Conservation (phyloP, 2,329 filamentous ascomycete species). For the Juglanconis juglandina region DNA sequence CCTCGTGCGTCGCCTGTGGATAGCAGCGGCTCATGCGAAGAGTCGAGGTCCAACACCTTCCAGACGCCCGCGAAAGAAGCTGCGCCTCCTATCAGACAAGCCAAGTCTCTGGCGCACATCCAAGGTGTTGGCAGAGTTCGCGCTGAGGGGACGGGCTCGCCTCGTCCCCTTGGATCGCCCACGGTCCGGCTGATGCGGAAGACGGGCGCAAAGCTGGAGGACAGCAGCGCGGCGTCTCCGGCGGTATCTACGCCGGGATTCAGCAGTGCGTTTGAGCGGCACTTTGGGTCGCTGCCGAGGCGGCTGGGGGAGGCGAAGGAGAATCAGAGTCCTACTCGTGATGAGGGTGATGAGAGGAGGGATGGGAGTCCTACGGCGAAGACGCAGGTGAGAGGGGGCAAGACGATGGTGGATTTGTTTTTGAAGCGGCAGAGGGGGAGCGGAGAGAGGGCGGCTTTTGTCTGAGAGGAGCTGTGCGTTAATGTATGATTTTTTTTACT, state of each 20-base stretch:
- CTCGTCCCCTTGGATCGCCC: conserved; percentile 1
- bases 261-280: conserved; percentile 12
- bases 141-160: conserved; percentile 11
- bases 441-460: conserved; percentile 9
- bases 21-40: background rate
- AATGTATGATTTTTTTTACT: background rate
- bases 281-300: conserved; percentile 8
- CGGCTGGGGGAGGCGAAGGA: conserved; percentile 8
- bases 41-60: background rate
- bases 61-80: conserved; percentile 5
- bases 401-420: conserved; percentile 18
- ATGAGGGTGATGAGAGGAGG: background rate
- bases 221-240: background rate
- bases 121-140: conserved; percentile 1
- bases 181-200: conserved; percentile 16
- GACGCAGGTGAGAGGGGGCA: background rate
- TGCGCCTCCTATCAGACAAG: background rate
- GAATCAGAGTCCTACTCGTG: background rate
- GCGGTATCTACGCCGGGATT: conserved; percentile 7
- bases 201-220: background rate
- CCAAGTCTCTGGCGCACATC: conserved; percentile 3
- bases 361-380: background rate
- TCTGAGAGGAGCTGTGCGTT: background rate
- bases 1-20: background rate
- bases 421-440: conserved; percentile 4